These are phyloP conservation scores for Rhinocladiella mackenziei DNA, from an alignment of 2,329 filamentous ascomycete species.

Conservation along the genomic window DNA sequence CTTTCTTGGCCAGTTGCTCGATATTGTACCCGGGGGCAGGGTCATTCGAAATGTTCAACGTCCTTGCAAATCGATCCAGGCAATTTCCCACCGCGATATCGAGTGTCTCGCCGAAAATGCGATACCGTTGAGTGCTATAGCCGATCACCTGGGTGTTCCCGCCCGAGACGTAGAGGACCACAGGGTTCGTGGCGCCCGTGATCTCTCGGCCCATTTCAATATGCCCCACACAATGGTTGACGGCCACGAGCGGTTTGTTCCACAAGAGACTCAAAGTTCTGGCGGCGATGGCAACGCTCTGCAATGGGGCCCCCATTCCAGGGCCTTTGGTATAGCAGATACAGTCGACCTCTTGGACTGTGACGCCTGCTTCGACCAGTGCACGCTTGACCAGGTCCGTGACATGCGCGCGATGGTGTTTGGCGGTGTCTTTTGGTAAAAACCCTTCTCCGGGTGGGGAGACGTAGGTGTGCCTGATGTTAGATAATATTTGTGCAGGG, in stretches of 20 bases:
- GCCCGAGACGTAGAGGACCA: slow-evolving; percentile 91
- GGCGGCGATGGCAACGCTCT: slow-evolving; percentile 79
- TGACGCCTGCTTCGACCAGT: slow-evolving; percentile 63
- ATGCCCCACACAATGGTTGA: slow-evolving; percentile 97
- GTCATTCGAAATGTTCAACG: slow-evolving; percentile 87
- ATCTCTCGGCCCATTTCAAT: slow-evolving; percentile 98
- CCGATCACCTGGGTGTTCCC: slow-evolving; percentile 98
- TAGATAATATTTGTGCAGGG: slow-evolving; percentile 72
- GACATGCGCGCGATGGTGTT: slow-evolving; percentile 84
- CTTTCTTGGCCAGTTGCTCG: slow-evolving; percentile 80
- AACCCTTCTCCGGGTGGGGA: slow-evolving; percentile 92
- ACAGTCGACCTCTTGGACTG: slow-evolving; percentile 69
- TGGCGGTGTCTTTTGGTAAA: slow-evolving; percentile 91
- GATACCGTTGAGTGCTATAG: slow-evolving; percentile 88
- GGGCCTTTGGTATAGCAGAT: slow-evolving; percentile 95
- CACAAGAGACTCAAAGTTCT: slow-evolving; percentile 78
- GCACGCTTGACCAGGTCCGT: slow-evolving; percentile 75
- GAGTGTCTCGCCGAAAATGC: slow-evolving; percentile 95
- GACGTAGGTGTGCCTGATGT: slow-evolving; percentile 89
- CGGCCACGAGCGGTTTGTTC: slow-evolving; percentile 82
- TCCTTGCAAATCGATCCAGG: slow-evolving; percentile 90
- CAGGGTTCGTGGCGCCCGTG: slow-evolving; percentile 83
- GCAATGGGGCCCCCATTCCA: slow-evolving; percentile 91
- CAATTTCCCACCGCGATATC: slow-evolving; percentile 98
- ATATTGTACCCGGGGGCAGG: slow-evolving; percentile 98